Base-by-base conservation (phyloP, 2,329 filamentous ascomycete genomes). In the Nectriaceae sp. region DNA sequence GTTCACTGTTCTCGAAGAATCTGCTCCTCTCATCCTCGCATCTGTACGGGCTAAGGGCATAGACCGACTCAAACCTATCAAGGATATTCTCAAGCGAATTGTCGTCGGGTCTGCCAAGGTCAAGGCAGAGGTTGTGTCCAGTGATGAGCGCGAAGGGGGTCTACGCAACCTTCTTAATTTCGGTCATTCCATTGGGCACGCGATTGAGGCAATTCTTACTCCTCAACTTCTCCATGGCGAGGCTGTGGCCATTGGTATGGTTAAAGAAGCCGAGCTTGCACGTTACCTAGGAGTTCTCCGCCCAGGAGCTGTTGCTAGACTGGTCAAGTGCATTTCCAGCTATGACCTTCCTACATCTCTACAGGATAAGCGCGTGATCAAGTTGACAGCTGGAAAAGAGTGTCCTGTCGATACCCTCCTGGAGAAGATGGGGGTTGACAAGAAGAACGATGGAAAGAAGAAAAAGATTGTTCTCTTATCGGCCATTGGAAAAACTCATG, bases 141-240 rank as follows among this genome's bases (percentile, higher is more conserved):
- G 87, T 18, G 94, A 99, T 67, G 94, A 99, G 74, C 85, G 91
- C 57, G 94, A 99, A 72, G 92, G 92, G 20, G 94, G 94, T 11
- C 75, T 99, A 49, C 85, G 94, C 53, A 99, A 99, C 68, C 79
- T 99, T 46, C 79, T 99, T 52, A 99, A 99, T 70, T 97, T 97
- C 71, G 94, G 94, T 24, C 94, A 99, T 68, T 97, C 94, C 1
- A 97, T 99, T 57, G 94, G 94, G 13, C 94, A 99, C 70, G 94
- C 94, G 16, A 91, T 93, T 61, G 94, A 99, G 72, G 94, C 94
- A 21, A 91, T 99, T 39, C 78, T 97, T 36, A 96, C 95, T 0
- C 94, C 94, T 0, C 93, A 99, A 69, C 85, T 99, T 31, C 82
- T 99, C 5, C 94, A 99, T 64, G 94, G 94, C 52, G 94, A 99